A percentile compares a stretch with the other conserved stretches of the same genome.
phyloP scores from a whole-genome alignment of 1,139 yeast species.

The Zhuliangozyma blackwelliae region DNA sequence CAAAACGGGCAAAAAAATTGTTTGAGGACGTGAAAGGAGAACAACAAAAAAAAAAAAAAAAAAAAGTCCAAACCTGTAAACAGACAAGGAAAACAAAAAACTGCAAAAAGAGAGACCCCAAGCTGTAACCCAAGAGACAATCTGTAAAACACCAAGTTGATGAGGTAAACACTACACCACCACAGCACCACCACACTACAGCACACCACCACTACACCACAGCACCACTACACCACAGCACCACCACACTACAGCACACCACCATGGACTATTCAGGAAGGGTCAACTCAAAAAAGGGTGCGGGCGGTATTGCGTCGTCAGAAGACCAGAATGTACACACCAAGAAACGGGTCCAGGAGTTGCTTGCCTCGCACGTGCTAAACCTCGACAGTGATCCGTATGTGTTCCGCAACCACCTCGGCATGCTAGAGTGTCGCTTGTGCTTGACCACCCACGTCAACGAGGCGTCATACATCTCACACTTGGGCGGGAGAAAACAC shows the following conservation, averaged over 20 bases:
- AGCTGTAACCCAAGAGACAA: background rate
- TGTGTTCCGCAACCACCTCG: conserved; percentile 68
- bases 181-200: too few relatives aligned
- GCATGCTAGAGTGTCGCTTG: conserved; percentile 68
- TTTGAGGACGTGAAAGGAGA: background rate
- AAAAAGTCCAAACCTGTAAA: background rate
- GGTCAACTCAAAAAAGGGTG: conserved; percentile 42
- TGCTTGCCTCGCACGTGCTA: conserved; percentile 55
- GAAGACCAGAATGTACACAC: conserved; percentile 66
- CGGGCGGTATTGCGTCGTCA: conserved; percentile 73
- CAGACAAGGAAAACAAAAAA: background rate
- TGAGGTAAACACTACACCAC: too few relatives aligned
- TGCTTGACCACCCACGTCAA: conserved; percentile 73
- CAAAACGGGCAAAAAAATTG: background rate
- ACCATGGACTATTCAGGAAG: conserved; percentile 45
- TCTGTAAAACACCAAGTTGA: too few relatives aligned
- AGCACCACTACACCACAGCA: background rate
- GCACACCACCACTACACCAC: conserved; percentile 8
- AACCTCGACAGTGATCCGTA: conserved; percentile 76
- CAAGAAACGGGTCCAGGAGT: conserved; percentile 58
- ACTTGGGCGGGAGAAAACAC: conserved; percentile 77
- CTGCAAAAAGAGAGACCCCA: background rate
- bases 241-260: too few relatives aligned
- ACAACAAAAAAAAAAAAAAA: background rate
- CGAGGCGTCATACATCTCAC: conserved; percentile 75